Base-by-base conservation (phyloP, 139 green algal species). In the Coelastrella sp. region DNA sequence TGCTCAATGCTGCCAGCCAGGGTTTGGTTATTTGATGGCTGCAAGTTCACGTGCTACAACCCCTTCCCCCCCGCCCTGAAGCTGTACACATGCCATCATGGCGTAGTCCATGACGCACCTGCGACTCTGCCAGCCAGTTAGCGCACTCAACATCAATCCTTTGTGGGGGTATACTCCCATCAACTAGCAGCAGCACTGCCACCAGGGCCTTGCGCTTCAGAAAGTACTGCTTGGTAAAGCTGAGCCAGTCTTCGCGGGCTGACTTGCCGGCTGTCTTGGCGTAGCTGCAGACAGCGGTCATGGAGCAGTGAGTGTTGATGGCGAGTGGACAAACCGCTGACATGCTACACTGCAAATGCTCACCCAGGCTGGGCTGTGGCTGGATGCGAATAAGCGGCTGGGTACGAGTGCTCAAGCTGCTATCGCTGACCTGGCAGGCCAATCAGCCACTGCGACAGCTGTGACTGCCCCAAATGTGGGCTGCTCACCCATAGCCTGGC, bases 141-240 rank as follows among this genome's bases (percentile, higher is more conserved):
- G 92, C 94, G 89, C 94, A 96, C 4, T 96, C 89, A 32, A 93
- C 56, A 81, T 96, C 94, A 64, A 95, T 73, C 71, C 47, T 65
- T 80, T 95, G 92, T 5, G 92, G 92, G 3, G 98, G 96, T 65
- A 99, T 94, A 83, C 86, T 96, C 22, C 94, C 93, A 86, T 99
- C 97, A 64, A 99, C 92, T 66, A 99, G 96, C 87, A 99, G 94
- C 90, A 99, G 85, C 60, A 99, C 97, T 47, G 92, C 91, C 13
- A 95, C 97, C 47, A 99, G 94, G 13, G 92, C 97, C 13, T 92
- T 77, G 6, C 97, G 94, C n/a, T 96, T 85, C 16, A 95, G 60
- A 80, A 99, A 99, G 90, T 97, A 99, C 66, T 93, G 86, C 73
- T 96, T 95, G 5, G 97, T 99, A 92, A 99, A 99, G 0, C 82